Conservation (phyloP, 2,329 filamentous ascomycete genomes). For the Paramyrothecium sp. region DNA sequence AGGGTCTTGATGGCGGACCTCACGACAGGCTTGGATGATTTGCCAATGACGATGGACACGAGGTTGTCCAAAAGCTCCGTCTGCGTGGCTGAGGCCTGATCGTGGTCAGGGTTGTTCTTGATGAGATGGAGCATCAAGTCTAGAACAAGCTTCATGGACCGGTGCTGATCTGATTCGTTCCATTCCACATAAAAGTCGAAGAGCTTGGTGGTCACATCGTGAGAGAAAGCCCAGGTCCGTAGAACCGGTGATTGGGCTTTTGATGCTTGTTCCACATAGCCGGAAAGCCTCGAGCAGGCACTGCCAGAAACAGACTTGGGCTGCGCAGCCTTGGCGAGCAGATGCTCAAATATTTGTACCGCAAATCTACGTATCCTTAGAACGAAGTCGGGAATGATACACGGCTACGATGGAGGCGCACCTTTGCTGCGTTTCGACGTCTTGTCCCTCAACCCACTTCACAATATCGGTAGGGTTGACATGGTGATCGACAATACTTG, state of each 20-base stretch:
- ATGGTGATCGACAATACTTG: conserved; percentile 28
- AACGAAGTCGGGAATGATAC: background rate
- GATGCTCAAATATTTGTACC: conserved; percentile 44
- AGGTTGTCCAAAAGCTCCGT: conserved; percentile 47
- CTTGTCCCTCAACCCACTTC: conserved; percentile 43
- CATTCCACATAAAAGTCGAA: conserved; percentile 66
- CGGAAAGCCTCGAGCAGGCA: conserved; percentile 56
- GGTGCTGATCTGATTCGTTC: conserved; percentile 64
- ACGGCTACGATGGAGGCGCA: conserved; percentile 22
- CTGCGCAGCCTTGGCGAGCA: conserved; percentile 49
- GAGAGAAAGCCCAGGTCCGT: conserved; percentile 49
- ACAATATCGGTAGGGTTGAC: conserved; percentile 33
- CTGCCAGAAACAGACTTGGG: conserved; percentile 56
- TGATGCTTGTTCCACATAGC: conserved; percentile 59
- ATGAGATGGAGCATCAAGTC: conserved; percentile 55
- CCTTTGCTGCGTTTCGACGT: conserved; percentile 30
- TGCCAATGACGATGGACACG: conserved; percentile 57
- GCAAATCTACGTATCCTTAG: conserved; percentile 10
- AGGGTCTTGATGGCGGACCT: conserved; percentile 70
- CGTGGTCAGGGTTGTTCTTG: conserved; percentile 43
- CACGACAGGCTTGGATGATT: conserved; percentile 60
- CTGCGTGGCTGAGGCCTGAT: conserved; percentile 38
- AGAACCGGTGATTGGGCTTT: conserved; percentile 45
- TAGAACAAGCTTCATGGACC: conserved; percentile 61
- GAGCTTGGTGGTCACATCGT: conserved; percentile 44